These are phyloP conservation scores for Edaphochlamys debaryana DNA, from an alignment of 139 green algal genomes.

Conservation along the genomic window DNA sequence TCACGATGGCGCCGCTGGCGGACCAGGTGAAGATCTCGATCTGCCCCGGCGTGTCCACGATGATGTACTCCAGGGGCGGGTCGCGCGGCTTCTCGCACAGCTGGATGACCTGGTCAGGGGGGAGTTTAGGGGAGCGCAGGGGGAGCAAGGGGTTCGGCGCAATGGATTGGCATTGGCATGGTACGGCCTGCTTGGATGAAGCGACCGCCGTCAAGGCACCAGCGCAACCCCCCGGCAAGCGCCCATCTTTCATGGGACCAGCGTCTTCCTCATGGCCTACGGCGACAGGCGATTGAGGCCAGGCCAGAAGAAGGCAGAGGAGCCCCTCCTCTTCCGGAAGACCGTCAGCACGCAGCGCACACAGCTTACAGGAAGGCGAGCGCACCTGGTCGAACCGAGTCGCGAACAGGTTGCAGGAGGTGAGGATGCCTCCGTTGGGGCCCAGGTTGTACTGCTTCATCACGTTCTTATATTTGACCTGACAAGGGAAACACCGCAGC, in stretches of 20 bases:
- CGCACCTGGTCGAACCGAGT: constrained; percentile 96
- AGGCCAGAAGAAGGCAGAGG: too few species aligned
- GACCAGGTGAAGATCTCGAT: constrained; percentile 99
- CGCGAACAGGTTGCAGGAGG: constrained; percentile 97
- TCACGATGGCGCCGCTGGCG: constrained; percentile 90
- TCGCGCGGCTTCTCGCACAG: constrained; percentile 85
- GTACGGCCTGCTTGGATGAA: too few species aligned
- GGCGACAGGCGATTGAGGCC: too few species aligned
- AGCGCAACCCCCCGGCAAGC: too few species aligned
- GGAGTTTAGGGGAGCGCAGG: neutral
- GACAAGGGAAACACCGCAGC: constrained; percentile 33
- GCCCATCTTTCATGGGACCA: too few species aligned
- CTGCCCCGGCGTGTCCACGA: constrained; percentile 94
- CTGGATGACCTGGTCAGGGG: constrained; percentile 73
- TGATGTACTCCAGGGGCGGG: constrained; percentile 83
- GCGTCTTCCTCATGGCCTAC: too few species aligned
- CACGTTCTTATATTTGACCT: constrained; percentile 98
- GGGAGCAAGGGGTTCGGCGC: neutral
- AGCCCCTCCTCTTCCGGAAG: too few species aligned
- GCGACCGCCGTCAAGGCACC: too few species aligned
- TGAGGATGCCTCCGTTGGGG: constrained; percentile 98
- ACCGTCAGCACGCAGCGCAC: too few species aligned
- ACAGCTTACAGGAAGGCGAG: too few species aligned
- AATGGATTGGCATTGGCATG: neutral
- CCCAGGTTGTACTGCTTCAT: constrained; percentile 98